A percentile compares a stretch with the other conserved stretches of the same genome.
These are phyloP conservation scores for Pseudotulostoma volvatum DNA, from an alignment of 495 filamentous ascomycete genomes.

Conservation along the genomic window DNA sequence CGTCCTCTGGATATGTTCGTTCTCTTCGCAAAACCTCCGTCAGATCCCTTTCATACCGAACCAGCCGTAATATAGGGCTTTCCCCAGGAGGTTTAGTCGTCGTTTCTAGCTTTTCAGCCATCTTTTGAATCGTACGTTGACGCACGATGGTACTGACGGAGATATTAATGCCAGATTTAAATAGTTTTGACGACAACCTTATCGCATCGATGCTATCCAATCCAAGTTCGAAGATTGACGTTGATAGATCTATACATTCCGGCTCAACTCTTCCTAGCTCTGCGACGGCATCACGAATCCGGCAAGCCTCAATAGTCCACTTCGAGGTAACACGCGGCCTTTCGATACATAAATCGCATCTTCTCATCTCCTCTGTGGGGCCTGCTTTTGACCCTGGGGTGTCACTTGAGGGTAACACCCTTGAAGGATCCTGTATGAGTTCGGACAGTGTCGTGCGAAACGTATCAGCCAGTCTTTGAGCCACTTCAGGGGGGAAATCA, in stretches of 20 bases:
- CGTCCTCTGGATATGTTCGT: conserved; percentile 13
- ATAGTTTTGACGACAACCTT: conserved; percentile 51
- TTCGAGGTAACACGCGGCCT: no score
- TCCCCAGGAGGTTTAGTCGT: background rate
- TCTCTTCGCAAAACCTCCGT: conserved; percentile 16
- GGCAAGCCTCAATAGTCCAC: conserved; percentile 35
- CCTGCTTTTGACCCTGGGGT: no score
- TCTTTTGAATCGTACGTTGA: conserved; percentile 42
- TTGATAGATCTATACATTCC: conserved; percentile 33
- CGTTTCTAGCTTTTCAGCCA: conserved; percentile 17
- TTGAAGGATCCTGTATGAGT: conserved; percentile 10
- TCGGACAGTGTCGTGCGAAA: conserved; percentile 14
- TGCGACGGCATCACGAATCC: conserved; percentile 43
- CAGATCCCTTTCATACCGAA: conserved; percentile 17
- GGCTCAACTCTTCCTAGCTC: conserved; percentile 35
- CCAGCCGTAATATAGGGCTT: conserved; percentile 7
- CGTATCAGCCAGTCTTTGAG: conserved; percentile 9
- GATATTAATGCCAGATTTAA: conserved; percentile 36
- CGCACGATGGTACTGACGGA: conserved; percentile 54
- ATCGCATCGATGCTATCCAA: conserved; percentile 84
- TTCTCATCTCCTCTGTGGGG: no score
- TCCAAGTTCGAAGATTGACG: conserved; percentile 66
- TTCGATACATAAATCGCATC: no score
- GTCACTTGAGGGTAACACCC: conserved; percentile 7
- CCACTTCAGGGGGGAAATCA: conserved; percentile 8